Base-by-base conservation (phyloP, 108 stramenopile genomes). In the Skeletonema tropicum region DNA sequence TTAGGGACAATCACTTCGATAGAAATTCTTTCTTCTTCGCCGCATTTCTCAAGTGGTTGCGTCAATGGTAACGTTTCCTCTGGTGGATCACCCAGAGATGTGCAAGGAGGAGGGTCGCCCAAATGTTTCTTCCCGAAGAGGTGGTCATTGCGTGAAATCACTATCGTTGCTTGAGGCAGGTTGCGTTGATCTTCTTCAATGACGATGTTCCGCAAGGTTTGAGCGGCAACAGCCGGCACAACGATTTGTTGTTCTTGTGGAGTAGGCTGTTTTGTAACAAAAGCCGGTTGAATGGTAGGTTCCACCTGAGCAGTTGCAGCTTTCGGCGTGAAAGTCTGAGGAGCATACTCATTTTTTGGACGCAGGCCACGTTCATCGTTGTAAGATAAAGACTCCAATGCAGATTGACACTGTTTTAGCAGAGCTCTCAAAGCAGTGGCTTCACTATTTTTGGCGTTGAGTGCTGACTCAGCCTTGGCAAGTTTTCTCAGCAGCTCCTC, bases 371-470 rank as follows among this genome's bases (percentile, higher is more conserved):
- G n/a, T n/a, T n/a, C 42, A 55, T 23, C n/a, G 2, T 55, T 25
- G 52, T 55, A 55, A 0, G 52, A 55, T 66, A 41, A 19, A 73
- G 82, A 83, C 57, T 76, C 67, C 4, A 83, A 26, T 21, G 82
- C 75, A 45, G 66, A 57, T 69, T 76, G 70, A 5, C 75, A 76
- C 68, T 76, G 82, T 55, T 58, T 75, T 13, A 83, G 57, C 25
- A 83, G 63, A 19, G 58, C 48, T n/a, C 66, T 65, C 5, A 83
- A 75, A 46, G 61, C 74, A 9, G 45, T n/a, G 48, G 64, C 71
- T 73, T 83, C 82, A 36, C 62, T 68, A 58, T 26, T 73, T 23
- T 71, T 19, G 17, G 48, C 32, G 15, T 76, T 66, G 26, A 83
- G 39, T 6, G 71, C 67, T 25, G 23, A 23, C 59, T 41, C 23